Conservation (phyloP, 345 rosid genomes). For the Populus davidiana region DNA sequence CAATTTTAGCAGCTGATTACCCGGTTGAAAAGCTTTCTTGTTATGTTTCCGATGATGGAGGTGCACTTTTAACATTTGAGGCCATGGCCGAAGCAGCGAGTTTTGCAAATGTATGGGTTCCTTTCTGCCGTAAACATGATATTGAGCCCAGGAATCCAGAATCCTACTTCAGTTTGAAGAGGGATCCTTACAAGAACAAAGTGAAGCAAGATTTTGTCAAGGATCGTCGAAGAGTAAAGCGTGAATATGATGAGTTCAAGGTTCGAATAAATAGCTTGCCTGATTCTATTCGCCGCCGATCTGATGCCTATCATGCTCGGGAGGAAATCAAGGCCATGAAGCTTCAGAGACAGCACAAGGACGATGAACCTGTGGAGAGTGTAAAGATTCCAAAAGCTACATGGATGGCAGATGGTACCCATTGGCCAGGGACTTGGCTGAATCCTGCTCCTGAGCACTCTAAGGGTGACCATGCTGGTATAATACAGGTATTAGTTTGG, state of each 20-base stretch:
- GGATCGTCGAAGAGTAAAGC: constrained; percentile 88
- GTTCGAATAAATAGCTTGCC: constrained; percentile 88
- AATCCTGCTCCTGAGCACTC: constrained; percentile 66
- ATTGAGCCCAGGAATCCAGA: constrained; percentile 97
- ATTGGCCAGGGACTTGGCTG: constrained; percentile 99
- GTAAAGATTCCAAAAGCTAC: constrained; percentile 92
- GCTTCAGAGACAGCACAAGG: constrained; percentile 72
- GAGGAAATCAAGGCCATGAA: constrained; percentile 98
- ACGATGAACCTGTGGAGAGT: constrained; percentile 62
- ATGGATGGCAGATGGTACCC: constrained; percentile 99
- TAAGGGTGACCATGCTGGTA: constrained; percentile 86
- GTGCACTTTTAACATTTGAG: constrained; percentile 93
- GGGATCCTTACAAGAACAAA: constrained; percentile 98
- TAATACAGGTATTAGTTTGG: constrained; percentile 66
- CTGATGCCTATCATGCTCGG: constrained; percentile 93
- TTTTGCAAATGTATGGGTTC: constrained; percentile 91
- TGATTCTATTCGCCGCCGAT: constrained; percentile 89
- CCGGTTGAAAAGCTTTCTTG: constrained; percentile 97
- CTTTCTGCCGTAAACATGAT: constrained; percentile 88
- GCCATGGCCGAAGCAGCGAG: constrained; percentile 99
- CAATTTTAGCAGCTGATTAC: constrained; percentile 90
- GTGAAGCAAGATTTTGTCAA: constrained; percentile 81
- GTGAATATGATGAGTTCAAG: constrained; percentile 98
- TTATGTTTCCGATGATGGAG: constrained; percentile 98
- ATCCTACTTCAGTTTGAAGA: constrained; percentile 81